Base-by-base conservation (phyloP, 2,329 filamentous ascomycete genomes). In the Ceratocystis albifundus region DNA sequence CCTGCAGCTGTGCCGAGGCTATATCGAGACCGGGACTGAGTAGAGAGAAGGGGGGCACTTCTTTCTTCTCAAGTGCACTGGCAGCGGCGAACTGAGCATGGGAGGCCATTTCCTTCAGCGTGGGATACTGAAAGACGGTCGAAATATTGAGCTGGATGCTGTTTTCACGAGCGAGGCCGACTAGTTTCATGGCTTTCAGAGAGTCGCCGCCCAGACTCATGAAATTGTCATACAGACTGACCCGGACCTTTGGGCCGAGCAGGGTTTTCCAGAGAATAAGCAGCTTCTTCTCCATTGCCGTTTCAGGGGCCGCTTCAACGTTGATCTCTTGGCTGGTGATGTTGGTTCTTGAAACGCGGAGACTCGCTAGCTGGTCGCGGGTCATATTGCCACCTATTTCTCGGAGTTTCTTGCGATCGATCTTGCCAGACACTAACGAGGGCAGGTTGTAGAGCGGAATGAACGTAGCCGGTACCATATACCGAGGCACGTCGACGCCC, bases 151-250 rank as follows among this genome's bases (percentile, higher is more conserved):
- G 69, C 0, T 73, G 67, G 3, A 81, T 69, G 3, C 74, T 74
- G 12, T 72, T 70, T 1, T 73, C 74, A 64, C 77, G 74, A 3
- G 79, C 77, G 17, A 75, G 74, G 1, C 78, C 75, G 1, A 80
- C 77, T 2, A 82, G 74, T 65, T 74, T 78, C 80, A 82, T 82
- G 1, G 80, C 80, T n/a, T 76, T 74, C 1, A 82, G 73, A 0
- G 80, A 82, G 71, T 82, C 80, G 5, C 80, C 79, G 0, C 79
- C 80, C 0, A 81, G 73, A 0, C 73, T 73, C 70, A 81, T 78
- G 73, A 81, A 82, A 71, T 75, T 77, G 70, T 78, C 77, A 6
- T 75, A 71, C 1, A 73, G 71, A 15, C 74, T 73, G 10, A 78
- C 69, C 4, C 74, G 72, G 2, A 69, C 32, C 7, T 76, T 74